A percentile compares a stretch with the other conserved stretches of the same genome.
These are phyloP conservation scores for Leptographium procerum DNA, from an alignment of 2,329 filamentous ascomycete species.

Conservation along the genomic window DNA sequence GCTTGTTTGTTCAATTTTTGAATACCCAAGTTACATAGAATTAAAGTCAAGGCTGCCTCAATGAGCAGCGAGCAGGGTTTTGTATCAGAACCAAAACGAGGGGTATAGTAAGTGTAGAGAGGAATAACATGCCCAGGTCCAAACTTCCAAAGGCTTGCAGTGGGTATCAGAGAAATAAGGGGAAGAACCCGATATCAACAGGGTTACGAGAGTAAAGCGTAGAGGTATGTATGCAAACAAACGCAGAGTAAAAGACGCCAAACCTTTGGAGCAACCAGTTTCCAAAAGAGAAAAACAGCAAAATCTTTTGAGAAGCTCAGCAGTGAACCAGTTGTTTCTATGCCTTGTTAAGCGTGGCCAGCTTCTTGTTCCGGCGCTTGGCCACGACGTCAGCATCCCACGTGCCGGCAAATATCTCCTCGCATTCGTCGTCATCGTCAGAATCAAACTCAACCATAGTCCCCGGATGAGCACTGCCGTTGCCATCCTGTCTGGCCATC, in stretches of 20 bases:
- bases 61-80: background rate
- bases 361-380: constrained; percentile 30
- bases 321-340: no score
- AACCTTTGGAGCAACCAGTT: background rate
- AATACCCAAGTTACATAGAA: no score
- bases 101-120: background rate
- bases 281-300: constrained; percentile 1
- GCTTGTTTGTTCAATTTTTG: no score
- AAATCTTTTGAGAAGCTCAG: no score
- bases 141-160: background rate
- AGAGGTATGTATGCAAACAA: no score
- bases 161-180: background rate
- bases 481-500: constrained; percentile 31
- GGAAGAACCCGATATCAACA: background rate
- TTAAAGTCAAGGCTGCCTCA: no score
- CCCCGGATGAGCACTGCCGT: background rate
- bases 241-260: background rate
- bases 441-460: constrained; percentile 43
- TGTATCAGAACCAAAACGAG: background rate
- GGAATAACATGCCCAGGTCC: background rate
- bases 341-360: constrained; percentile 9
- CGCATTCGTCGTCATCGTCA: constrained; percentile 54
- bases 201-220: background rate
- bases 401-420: constrained; percentile 50
- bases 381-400: constrained; percentile 46